phyloP scores from a whole-genome alignment of 345 rosid species.

The Populus nigra region DNA sequence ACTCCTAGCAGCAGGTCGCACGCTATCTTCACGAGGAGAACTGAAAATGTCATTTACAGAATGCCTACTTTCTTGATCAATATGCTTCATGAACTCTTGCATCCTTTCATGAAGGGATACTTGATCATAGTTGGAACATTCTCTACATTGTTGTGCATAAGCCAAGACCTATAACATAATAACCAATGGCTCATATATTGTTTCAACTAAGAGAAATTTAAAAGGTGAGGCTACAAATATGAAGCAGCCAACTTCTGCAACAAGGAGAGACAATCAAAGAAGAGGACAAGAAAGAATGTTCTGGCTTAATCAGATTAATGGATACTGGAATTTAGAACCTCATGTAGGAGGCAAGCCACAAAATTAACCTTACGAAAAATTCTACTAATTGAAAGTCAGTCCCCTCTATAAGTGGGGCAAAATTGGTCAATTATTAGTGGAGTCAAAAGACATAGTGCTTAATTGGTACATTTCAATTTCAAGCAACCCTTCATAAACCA shows the following conservation, averaged over 20 bases:
- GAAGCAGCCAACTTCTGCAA: no score
- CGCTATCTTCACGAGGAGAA: slow-evolving; percentile 43
- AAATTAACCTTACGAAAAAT: background rate
- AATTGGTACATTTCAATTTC: background rate
- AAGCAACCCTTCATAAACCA: background rate
- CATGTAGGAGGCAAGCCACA: background rate
- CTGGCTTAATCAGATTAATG: no score
- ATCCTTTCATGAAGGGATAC: slow-evolving; percentile 72
- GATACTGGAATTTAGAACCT: background rate
- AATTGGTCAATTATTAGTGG: background rate
- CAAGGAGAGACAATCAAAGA: no score
- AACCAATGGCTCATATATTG: background rate
- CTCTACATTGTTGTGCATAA: slow-evolving; percentile 81
- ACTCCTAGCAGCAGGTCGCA: slow-evolving; percentile 44
- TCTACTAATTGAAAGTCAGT: background rate
- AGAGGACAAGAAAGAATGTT: no score
- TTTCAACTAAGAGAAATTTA: slow-evolving; percentile 1
- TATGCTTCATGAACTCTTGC: slow-evolving; percentile 65
- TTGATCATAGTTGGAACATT: slow-evolving; percentile 74
- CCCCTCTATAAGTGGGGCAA: background rate
- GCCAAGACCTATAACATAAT: slow-evolving; percentile 51
- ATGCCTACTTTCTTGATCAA: slow-evolving; percentile 52
- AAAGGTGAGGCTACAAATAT: background rate
- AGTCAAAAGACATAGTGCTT: background rate
- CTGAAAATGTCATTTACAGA: slow-evolving; percentile 20